Percentiles rank a stretch among this genome's conserved stretches.
Conservation (phyloP, 2,329 filamentous ascomycete species). For the Nemania sp. region DNA sequence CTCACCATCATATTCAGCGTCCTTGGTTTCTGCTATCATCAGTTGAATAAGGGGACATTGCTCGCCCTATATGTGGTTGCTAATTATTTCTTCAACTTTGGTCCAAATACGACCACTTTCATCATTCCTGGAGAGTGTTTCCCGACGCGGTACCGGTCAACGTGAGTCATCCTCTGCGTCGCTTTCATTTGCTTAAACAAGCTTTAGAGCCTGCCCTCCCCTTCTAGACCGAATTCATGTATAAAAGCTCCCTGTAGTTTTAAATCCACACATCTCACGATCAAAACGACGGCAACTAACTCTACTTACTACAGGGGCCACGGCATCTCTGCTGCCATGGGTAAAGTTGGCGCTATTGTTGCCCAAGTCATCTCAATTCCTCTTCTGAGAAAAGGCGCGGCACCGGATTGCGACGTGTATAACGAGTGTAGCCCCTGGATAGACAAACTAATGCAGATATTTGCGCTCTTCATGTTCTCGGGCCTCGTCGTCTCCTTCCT, state of each 20-base stretch:
- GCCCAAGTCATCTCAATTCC: conserved; percentile 75
- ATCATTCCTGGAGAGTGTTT: conserved; percentile 74
- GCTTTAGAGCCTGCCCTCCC: not conserved
- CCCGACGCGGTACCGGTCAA: conserved; percentile 71
- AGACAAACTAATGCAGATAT: conserved; percentile 80
- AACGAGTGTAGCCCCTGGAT: conserved; percentile 71
- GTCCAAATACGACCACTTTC: conserved; percentile 75
- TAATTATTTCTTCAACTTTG: conserved; percentile 76
- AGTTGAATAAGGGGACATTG: conserved; percentile 61
- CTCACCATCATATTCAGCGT: conserved; percentile 72
- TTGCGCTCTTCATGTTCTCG: conserved; percentile 82
- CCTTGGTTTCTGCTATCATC: conserved; percentile 70
- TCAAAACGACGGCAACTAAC: not conserved
- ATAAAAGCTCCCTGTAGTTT: not conserved
- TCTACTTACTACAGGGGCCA: conserved; percentile 58
- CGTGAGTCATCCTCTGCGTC: conserved; percentile 41
- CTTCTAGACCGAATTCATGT: not conserved
- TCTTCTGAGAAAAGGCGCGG: conserved; percentile 68
- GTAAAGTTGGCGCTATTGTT: conserved; percentile 76
- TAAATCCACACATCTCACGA: not conserved
- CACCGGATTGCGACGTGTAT: conserved; percentile 61
- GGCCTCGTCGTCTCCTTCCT: conserved; percentile 76
- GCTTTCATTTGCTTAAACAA: not conserved
- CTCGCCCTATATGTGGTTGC: conserved; percentile 72
- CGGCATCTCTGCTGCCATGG: conserved; percentile 73